These are phyloP conservation scores for Polychaeton citri DNA, from an alignment of 2,329 filamentous ascomycete species.

Conservation along the genomic window DNA sequence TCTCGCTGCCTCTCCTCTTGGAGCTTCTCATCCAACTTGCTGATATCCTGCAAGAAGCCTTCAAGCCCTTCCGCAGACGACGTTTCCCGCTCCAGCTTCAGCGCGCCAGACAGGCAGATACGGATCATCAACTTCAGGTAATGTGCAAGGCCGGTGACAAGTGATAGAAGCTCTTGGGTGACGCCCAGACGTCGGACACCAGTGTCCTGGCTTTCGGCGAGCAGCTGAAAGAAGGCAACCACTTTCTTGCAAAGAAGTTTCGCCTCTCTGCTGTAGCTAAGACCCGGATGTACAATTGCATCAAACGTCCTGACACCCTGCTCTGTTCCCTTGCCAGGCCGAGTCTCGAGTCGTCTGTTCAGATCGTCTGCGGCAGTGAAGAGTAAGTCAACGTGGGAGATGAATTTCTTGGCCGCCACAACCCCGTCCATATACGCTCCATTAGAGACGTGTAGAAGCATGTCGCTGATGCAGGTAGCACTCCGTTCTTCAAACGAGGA, in stretches of 20 bases:
- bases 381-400: slow-evolving; percentile 85
- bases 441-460: slow-evolving; percentile 97
- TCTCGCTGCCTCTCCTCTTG: slow-evolving; percentile 49
- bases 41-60: slow-evolving; percentile 70
- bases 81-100: slow-evolving; percentile 81
- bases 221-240: slow-evolving; percentile 87
- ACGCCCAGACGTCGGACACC: slow-evolving; percentile 85
- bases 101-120: slow-evolving; percentile 85
- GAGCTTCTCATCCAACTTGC: slow-evolving; percentile 66
- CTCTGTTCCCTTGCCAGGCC: slow-evolving; percentile 20
- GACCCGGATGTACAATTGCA: slow-evolving; percentile 39
- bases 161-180: slow-evolving; percentile 91
- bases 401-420: slow-evolving; percentile 88
- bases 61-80: slow-evolving; percentile 61
- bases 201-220: slow-evolving; percentile 88
- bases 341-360: slow-evolving; percentile 54
- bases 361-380: slow-evolving; percentile 81
- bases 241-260: slow-evolving; percentile 99
- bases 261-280: slow-evolving; percentile 89
- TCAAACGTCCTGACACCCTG: slow-evolving; percentile 19
- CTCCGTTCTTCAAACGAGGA: slow-evolving; percentile 97
- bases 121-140: slow-evolving; percentile 95
- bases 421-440: slow-evolving; percentile 92
- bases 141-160: slow-evolving; percentile 91
- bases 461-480: slow-evolving; percentile 95